Evolutionary conservation across 768 basidiomycete genomes (phyloP), one percentile per base, ranked within the genome.

Genomic region (Brasilioporus rufonigricans): DNA sequence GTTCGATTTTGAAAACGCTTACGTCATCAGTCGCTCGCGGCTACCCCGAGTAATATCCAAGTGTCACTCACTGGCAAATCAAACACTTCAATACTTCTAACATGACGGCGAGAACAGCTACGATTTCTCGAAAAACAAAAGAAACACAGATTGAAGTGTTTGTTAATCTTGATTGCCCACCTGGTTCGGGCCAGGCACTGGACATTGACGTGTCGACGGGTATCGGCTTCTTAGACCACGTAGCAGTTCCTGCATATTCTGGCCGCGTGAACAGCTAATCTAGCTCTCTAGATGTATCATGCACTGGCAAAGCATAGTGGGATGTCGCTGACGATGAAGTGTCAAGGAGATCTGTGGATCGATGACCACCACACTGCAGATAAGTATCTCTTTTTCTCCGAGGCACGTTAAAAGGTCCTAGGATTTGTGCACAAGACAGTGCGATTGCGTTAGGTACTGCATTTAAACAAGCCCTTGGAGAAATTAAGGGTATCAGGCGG

Each of bases 341-440:
- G 94, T 73, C 85, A 90, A 67, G 97, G 97, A 38, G 97, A 99
- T 71, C 79, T 98, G 9, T 91, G 88, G 83, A 97, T 98, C 56
- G 97, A 99, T 73, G 97, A 99, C 74, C 97, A 98, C 65, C 97
- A 99, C 74, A 93, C 95, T 44, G 93, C 96, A 81, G 97, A 99
- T 90, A 84, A 86, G 87, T 85, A 46, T 19, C 47, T n/a, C 40
- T 40, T 48, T 29, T 23, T 31, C n/a, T 44, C 33, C 48, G 60
- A 68, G 60, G 66, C 41, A 26, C 3, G n/a, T 14, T 19, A 12
- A 21, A 33, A n/a, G 27, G 50, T 53, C 59, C 51, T 56, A 53
- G 39, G 36, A 39, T 59, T 45, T 9, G 23, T 57, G 64, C 69
- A 93, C 91, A 93, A 82, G 91, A 93, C 71, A 88, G 83, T 67